A percentile compares a stretch with the other conserved stretches of the same genome.
phyloP scores from a whole-genome alignment of 208 protist species.

The Wallacemonas rigidus region DNA sequence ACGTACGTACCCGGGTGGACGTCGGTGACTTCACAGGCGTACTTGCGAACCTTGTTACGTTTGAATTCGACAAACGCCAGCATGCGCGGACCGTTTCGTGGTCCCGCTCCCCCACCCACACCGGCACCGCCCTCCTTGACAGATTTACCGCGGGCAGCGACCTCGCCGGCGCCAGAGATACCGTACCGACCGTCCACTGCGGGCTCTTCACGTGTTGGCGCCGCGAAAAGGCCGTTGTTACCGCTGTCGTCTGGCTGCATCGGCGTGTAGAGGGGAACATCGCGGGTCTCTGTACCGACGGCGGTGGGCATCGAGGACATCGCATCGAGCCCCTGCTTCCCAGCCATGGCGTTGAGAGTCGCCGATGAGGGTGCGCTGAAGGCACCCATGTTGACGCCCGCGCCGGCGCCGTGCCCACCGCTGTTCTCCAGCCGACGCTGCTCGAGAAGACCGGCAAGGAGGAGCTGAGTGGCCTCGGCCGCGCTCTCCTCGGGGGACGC shows the following conservation, averaged over 20 bases:
- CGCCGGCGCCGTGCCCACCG: neutral
- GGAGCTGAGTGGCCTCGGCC: conserved; percentile 17
- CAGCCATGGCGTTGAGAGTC: conserved; percentile 18
- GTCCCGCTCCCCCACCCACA: neutral
- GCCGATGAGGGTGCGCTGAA: conserved; percentile 4
- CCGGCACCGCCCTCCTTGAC: neutral
- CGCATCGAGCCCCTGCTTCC: neutral
- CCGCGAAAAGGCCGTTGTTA: conserved; percentile 14
- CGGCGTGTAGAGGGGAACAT: neutral
- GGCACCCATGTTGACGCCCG: too few species aligned
- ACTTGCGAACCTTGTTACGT: conserved; percentile 75
- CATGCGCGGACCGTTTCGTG: conserved; percentile 18
- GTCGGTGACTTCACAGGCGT: conserved; percentile 44
- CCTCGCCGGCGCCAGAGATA: neutral
- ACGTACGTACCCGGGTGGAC: conserved; percentile 82
- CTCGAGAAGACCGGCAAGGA: conserved; percentile 13
- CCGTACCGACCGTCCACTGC: conserved; percentile 15
- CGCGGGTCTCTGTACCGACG: neutral
- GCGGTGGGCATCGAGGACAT: conserved; percentile 2
- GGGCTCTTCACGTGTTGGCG: neutral
- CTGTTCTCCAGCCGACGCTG: conserved; percentile 5
- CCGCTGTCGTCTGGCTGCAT: conserved; percentile 12
- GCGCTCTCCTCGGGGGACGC: conserved; percentile 31
- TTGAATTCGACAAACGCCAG: conserved; percentile 90
- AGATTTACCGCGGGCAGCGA: conserved; percentile 5